phyloP scores from a whole-genome alignment of 257 asterid genomes.

The Henckelia pumila region DNA sequence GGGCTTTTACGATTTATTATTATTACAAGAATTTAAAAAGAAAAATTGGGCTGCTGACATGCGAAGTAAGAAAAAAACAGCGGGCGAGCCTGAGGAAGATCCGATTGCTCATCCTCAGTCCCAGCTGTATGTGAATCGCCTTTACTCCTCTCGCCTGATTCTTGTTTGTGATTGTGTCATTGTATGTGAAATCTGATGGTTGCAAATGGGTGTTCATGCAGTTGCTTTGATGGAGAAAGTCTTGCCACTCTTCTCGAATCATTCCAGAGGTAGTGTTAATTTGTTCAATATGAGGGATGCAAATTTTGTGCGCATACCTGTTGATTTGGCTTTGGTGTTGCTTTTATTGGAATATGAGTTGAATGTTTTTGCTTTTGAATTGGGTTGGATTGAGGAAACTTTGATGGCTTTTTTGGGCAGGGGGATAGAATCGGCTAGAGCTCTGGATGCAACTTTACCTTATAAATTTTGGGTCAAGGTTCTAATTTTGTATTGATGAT shows the following conservation, averaged over 20 bases:
- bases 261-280: constrained; percentile 38
- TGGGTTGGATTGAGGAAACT: neutral
- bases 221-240: constrained; percentile 70
- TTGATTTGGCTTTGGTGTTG: neutral
- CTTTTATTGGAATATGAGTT: neutral
- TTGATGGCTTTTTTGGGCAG: constrained; percentile 36
- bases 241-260: constrained; percentile 50
- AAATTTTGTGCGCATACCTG: no score
- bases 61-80: constrained; percentile 29
- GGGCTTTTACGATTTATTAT: no score
- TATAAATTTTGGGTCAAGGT: constrained; percentile 81
- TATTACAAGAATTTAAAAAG: no score
- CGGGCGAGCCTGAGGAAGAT: constrained; percentile 25
- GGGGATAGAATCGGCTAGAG: constrained; percentile 56
- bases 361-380: neutral
- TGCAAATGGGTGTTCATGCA: constrained; percentile 27
- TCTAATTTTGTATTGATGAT: constrained; percentile 1
- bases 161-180: neutral
- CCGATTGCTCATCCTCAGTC: constrained; percentile 27
- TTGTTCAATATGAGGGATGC: neutral
- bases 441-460: constrained; percentile 42
- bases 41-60: constrained; percentile 12
- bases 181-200: constrained; percentile 10
- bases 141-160: neutral
- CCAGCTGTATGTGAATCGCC: neutral